These are phyloP conservation scores for Panellus pusillus DNA, from an alignment of 768 basidiomycete genomes.

Conservation along the genomic window DNA sequence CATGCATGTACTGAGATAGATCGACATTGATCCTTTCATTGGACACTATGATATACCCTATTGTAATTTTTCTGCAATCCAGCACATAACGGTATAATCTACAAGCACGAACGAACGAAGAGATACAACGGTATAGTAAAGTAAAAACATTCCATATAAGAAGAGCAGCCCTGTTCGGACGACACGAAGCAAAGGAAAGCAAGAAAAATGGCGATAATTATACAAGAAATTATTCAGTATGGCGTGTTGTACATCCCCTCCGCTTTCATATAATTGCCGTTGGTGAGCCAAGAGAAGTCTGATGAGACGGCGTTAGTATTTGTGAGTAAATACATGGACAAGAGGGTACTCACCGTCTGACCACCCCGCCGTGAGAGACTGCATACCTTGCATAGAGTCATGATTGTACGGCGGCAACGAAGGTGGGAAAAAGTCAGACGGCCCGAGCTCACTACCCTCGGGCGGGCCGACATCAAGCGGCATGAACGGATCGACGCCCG, in stretches of 20 bases:
- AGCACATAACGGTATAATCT: not conserved
- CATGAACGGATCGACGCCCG: slow-evolving; percentile 41
- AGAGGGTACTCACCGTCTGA: slow-evolving; percentile 48
- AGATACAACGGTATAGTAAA: slow-evolving; percentile 3
- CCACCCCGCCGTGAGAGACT: slow-evolving; percentile 54
- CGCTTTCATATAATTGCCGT: slow-evolving; percentile 6
- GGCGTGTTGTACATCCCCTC: slow-evolving; percentile 15
- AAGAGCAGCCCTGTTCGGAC: too few species aligned
- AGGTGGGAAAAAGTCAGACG: slow-evolving; percentile 49
- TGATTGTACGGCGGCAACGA: slow-evolving; percentile 57
- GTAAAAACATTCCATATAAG: slow-evolving; percentile 7
- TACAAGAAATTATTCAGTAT: slow-evolving; percentile 1
- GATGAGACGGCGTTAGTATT: not conserved
- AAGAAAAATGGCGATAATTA: not conserved
- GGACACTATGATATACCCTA: not conserved
- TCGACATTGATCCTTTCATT: too few species aligned
- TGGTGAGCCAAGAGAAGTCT: slow-evolving; percentile 38
- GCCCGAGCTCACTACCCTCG: slow-evolving; percentile 20
- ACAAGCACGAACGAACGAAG: not conserved
- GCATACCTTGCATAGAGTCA: slow-evolving; percentile 61
- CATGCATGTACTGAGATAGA: too few species aligned
- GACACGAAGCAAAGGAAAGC: not conserved
- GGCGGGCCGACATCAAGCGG: slow-evolving; percentile 21
- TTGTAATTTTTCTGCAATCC: not conserved
- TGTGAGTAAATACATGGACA: not conserved